Conservation (phyloP, 805 yeast genomes). For the Sungouiozyma intestinalis region DNA sequence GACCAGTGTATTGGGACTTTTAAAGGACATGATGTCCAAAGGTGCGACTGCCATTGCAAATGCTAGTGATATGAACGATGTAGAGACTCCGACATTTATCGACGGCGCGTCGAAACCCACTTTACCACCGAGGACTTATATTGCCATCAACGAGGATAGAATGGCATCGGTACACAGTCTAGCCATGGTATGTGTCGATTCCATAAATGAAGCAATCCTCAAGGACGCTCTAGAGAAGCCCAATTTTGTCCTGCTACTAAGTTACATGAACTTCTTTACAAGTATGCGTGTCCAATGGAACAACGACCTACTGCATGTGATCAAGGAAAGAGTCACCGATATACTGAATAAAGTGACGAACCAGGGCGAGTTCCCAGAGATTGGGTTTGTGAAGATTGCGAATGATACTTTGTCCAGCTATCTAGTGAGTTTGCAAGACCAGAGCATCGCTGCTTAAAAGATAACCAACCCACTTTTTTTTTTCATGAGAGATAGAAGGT, state of each 20-base stretch:
- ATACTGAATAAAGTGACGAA: conserved; percentile 12
- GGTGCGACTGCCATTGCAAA: background rate
- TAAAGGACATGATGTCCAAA: conserved; percentile 52
- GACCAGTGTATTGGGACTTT: conserved; percentile 49
- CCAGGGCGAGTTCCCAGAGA: conserved; percentile 14
- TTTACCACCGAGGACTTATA: conserved; percentile 31
- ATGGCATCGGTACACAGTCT: conserved; percentile 35
- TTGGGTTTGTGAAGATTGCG: conserved; percentile 23
- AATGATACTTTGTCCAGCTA: conserved; percentile 13
- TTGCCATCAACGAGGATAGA: conserved; percentile 35
- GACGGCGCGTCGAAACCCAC: conserved; percentile 1
- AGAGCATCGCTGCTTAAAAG: too few relatives aligned
- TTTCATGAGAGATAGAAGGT: too few relatives aligned
- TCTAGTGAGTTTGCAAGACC: background rate
- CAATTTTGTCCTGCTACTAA: conserved; percentile 28
- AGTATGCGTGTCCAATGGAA: conserved; percentile 29
- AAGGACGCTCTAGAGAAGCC: conserved; percentile 4
- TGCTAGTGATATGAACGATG: background rate
- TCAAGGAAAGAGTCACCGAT: background rate
- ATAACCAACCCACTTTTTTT: too few relatives aligned
- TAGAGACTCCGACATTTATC: background rate
- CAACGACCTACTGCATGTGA: conserved; percentile 16
- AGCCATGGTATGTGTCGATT: conserved; percentile 31
- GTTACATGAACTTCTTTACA: conserved; percentile 46
- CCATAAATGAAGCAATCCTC: conserved; percentile 8